Evolutionary conservation across 2,329 filamentous ascomycete species (phyloP), one percentile per base, ranked within the genome.

Genomic region (Chlorencoelia australis): DNA sequence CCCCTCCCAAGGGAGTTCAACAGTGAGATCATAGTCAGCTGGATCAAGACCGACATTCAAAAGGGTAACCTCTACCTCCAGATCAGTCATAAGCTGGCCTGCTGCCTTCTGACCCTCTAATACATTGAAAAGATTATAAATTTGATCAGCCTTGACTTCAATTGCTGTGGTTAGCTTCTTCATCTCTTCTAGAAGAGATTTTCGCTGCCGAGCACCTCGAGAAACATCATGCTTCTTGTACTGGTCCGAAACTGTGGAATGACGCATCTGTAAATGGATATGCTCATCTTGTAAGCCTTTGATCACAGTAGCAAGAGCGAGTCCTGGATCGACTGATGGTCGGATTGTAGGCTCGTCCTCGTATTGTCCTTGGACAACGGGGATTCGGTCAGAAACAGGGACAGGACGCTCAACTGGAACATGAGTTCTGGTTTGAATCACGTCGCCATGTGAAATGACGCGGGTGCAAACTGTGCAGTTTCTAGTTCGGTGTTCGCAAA

Each of bases 281-380:
- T 88, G 71, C 57, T 94, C 87, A 54, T 93, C 85, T 48, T 84
- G 69, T 3, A 93, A 65, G 6, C 77, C 72, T 60, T 93, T 91
- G 56, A 94, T 79, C 15, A 94, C 82, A n/a, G 79, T 74, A 6
- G 82, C 81, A 16, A 94, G 30, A 18, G 56, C 50, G 9, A 45
- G 28, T 10, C 45, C 45, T n/a, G 48, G 49, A n/a, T 42, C 34
- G 7, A 46, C 39, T 11, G 49, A 42, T 14, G 80, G 77, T 4
- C 81, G 77, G 50, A 79, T 64, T 2, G 73, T 79, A 2, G 62
- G 60, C 32, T 73, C 67, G 26, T 73, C 69, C 27, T 75, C 70
- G 21, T 47, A 47, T 18, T 43, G 43, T n/a, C n/a, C n/a, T 3
- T 17, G 31, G 5, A 39, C 16, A 39, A 66, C 64, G 8, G 69